Base-by-base conservation (phyloP, 371 early-diverging fungal genomes). In the Amoeboaphelidium protococcarum region DNA sequence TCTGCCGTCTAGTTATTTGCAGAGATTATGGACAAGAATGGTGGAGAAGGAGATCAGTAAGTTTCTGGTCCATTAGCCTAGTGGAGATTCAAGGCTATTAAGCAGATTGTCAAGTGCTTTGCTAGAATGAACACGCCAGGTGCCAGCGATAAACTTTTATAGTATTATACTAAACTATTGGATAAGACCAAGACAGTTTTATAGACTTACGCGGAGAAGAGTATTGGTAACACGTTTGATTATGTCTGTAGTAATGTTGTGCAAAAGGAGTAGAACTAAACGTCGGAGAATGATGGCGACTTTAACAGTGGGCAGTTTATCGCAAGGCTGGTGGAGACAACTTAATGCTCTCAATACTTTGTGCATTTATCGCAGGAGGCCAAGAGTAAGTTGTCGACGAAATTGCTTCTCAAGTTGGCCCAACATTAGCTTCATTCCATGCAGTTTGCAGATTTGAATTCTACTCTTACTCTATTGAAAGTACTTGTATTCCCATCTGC, bases 71-170 rank as follows among this genome's bases (percentile, higher is more conserved):
- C 16, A 1, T 22, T 21, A 40, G 2, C 2, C 24, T 47, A 52
- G 25, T 86, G 90, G 90, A 88, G 88, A 1, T 92, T 89, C 65
- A 87, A 85, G 50, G 76, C 91, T 0, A 60, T 81, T 44, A 92
- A 92, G 59, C 94, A 90, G 62, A 83, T 82, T 67, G 72, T 80
- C 47, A 92, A 92, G 55, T 63, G 85, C 37, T 69, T 76, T 2
- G 80, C 80, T 60, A 74, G 73, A 44, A 63, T 72, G 46, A 61
- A 63, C 41, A 55, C 67, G 46, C 70, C 68, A n/a, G n/a, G n/a
- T n/a, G n/a, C n/a, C n/a, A n/a, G n/a, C 49, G 75, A 76, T 25
- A 62, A 75, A 58, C 80, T 79, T 0, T 56, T 87, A 4, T 57
- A 64, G 46, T 68, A 76, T 57, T 92, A 90, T 58, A 60, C 66